Percentiles rank a stretch among this genome's conserved stretches.
Evolutionary conservation across 2,329 filamentous ascomycete species (phyloP).

Genomic region (Remersonia thermophila): DNA sequence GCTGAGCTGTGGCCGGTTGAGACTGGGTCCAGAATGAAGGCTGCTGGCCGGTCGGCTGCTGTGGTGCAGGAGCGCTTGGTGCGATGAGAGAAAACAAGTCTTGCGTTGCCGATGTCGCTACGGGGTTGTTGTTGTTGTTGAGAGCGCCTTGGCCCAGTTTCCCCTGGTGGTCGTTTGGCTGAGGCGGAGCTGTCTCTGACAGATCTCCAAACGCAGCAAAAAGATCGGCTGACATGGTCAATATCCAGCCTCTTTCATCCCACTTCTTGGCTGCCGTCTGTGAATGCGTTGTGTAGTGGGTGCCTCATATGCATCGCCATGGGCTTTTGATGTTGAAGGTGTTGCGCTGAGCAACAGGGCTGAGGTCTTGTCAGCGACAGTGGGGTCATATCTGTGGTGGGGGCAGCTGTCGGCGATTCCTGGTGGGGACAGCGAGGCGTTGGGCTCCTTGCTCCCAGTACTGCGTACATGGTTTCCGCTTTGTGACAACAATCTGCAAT

Average conservation of each 20-base stretch:
- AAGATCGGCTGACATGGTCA: constrained; percentile 50
- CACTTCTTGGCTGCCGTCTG: not conserved
- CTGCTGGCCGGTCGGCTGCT: constrained; percentile 2
- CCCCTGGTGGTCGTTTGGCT: constrained; percentile 13
- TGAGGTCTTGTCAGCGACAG: too few species aligned
- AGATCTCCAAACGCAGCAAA: constrained; percentile 49
- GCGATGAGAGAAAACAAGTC: constrained; percentile 24
- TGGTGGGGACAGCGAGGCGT: too few species aligned
- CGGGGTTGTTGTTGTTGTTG: too few species aligned
- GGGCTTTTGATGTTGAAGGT: too few species aligned
- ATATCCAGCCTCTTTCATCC: not conserved
- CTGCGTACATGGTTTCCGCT: too few species aligned
- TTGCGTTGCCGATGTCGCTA: constrained; percentile 1
- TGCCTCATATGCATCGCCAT: too few species aligned
- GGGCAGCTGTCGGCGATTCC: too few species aligned
- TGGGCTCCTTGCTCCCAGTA: too few species aligned
- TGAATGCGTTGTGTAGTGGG: too few species aligned
- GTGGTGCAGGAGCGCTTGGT: constrained; percentile 10
- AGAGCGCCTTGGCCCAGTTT: too few species aligned
- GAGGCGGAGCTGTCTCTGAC: constrained; percentile 25
- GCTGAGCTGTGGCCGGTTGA: constrained; percentile 11
- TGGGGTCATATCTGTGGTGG: too few species aligned
- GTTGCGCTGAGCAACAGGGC: not conserved
- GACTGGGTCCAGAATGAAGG: constrained; percentile 16
- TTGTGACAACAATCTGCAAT: too few species aligned